Evolutionary conservation across 306 rosid species (phyloP), one percentile per base, ranked within the genome.

Genomic region (Acacia melanoxylon): DNA sequence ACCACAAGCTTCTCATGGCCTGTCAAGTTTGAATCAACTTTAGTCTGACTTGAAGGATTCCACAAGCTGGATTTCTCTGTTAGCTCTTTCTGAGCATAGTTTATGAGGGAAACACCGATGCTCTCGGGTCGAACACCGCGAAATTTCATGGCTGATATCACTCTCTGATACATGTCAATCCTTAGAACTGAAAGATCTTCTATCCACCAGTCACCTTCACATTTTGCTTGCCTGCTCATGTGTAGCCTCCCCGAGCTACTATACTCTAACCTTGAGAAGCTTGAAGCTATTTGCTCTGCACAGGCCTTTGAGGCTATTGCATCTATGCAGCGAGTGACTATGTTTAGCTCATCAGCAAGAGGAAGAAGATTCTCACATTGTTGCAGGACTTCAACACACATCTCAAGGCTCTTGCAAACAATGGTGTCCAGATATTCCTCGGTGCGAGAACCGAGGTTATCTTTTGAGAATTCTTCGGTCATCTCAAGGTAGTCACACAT

Each of bases 91-190:
- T 93, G 97, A 7, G 99, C 99, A 82, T 94, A 96, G 61, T 88
- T 89, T 76, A 96, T 90, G 17, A 96, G 91, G 33, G 97, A 96
- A 67, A 89, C 97, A 66, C 97, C 99, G 0, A 96, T 92, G 49
- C 98, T 96, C 88, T 96, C 99, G 0, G 99, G 98, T 35, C 98
- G 91, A 41, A 96, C 98, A 10, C 99, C 99, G 0, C 99, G 98
- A 29, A 92, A 94, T 82, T 96, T 96, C 94, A 94, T 96, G 25
- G 99, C 99, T 29, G 92, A 84, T 80, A 96, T 94, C 63, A 94
- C 99, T 88, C 94, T 85, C 45, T 91, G 91, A 46, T 82, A 96
- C 89, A 96, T 86, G 84, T 96, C 99, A 24, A 91, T 83, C 41
- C 99, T 88, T 49, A 96, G 89, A 83, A 86, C 91, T n/a, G 97